Percentiles rank a stretch among this genome's conserved stretches.
phyloP scores from a whole-genome alignment of 2,329 filamentous ascomycete species.

The Cladophialophora carrionii region DNA sequence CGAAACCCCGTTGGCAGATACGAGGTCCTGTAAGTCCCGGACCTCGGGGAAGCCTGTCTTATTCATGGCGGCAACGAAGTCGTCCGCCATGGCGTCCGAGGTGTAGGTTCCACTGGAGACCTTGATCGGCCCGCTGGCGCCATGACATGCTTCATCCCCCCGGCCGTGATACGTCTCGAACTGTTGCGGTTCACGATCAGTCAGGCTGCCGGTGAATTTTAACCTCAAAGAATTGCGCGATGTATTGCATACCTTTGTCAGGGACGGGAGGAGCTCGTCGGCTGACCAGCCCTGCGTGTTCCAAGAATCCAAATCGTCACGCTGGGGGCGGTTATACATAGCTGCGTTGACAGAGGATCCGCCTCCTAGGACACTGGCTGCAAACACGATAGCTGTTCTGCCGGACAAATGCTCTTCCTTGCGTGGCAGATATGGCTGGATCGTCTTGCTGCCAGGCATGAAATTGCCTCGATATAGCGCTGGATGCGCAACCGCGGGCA shows the following conservation, averaged over 20 bases:
- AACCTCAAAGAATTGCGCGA: neutral
- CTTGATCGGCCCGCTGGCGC: constrained; percentile 58
- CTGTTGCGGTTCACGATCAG: constrained; percentile 36
- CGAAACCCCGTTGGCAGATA: neutral
- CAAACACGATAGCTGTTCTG: constrained; percentile 45
- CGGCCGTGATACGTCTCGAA: constrained; percentile 61
- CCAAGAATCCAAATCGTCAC: constrained; percentile 53
- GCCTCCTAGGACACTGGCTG: constrained; percentile 64
- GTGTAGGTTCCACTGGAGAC: constrained; percentile 55
- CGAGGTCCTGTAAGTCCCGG: constrained; percentile 58
- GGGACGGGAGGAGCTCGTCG: constrained; percentile 56
- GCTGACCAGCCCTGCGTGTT: constrained; percentile 57
- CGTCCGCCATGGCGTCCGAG: constrained; percentile 43
- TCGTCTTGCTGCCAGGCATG: constrained; percentile 53
- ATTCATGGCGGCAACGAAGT: constrained; percentile 55
- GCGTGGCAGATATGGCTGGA: constrained; percentile 57
- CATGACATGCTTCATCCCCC: constrained; percentile 53
- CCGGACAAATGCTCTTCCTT: constrained; percentile 43
- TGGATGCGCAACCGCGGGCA: constrained; percentile 56
- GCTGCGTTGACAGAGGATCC: constrained; percentile 64
- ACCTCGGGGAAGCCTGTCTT: constrained; percentile 57
- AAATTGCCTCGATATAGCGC: constrained; percentile 56
- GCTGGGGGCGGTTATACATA: constrained; percentile 51
- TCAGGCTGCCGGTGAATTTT: neutral
- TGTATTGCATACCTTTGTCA: constrained; percentile 61